These are phyloP conservation scores for Tulasnella sp. DNA, from an alignment of 768 basidiomycete genomes.

Conservation along the genomic window DNA sequence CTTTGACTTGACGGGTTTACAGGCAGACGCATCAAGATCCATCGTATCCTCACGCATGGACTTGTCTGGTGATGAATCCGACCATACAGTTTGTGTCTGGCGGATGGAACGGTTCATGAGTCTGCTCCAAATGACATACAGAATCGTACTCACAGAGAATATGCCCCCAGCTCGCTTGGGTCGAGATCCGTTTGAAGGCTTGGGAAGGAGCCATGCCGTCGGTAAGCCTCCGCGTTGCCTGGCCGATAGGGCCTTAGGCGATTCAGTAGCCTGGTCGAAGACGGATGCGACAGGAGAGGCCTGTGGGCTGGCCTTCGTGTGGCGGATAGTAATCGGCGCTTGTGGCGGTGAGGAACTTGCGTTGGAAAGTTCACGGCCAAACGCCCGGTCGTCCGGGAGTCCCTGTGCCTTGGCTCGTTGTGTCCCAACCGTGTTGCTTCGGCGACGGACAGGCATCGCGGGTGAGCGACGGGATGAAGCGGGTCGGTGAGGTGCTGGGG, in stretches of 20 bases:
- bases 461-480: neutral
- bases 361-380: conserved; percentile 17
- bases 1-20: conserved; percentile 21
- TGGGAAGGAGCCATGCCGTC: neutral
- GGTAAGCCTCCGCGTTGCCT: conserved; percentile 9
- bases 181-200: neutral
- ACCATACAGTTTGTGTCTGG: neutral
- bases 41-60: conserved; percentile 42
- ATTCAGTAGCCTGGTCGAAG: neutral
- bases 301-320: neutral
- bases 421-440: conserved; percentile 12
- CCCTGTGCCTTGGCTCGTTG: neutral
- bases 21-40: conserved; percentile 61
- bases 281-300: conserved; percentile 7
- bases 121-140: neutral
- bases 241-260: conserved; percentile 5
- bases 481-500: conserved; percentile 3
- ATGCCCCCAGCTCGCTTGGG: conserved; percentile 17
- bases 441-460: neutral
- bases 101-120: neutral
- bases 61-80: conserved; percentile 10
- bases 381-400: conserved; percentile 1
- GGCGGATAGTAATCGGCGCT: conserved; percentile 1
- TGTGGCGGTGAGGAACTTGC: conserved; percentile 1
- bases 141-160: conserved; percentile 9